A percentile compares a stretch with the other conserved stretches of the same genome.
These are phyloP conservation scores for Casuarina equisetifolia DNA, from an alignment of 306 rosid genomes.

Conservation along the genomic window DNA sequence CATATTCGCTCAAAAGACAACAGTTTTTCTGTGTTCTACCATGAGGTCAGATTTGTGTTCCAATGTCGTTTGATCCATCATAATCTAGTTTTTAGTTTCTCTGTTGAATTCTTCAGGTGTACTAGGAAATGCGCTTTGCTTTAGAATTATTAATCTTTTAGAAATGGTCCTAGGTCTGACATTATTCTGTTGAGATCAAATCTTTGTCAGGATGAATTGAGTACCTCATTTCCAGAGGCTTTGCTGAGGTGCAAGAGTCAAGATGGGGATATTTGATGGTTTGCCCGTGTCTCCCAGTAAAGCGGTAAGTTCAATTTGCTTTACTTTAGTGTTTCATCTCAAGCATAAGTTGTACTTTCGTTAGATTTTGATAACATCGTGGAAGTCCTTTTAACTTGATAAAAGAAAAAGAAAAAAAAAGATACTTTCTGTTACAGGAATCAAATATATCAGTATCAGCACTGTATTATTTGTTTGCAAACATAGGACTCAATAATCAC, in stretches of 20 bases:
- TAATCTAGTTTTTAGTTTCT: not conserved
- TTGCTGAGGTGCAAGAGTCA: constrained; percentile 38
- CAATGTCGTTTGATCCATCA: not conserved
- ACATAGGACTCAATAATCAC: too few species aligned
- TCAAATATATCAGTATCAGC: too few species aligned
- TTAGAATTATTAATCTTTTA: not conserved
- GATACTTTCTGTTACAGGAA: too few species aligned
- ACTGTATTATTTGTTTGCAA: too few species aligned
- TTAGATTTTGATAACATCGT: not conserved
- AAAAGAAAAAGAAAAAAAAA: not conserved
- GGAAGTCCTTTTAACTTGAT: not conserved
- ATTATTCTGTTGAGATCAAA: constrained; percentile 33
- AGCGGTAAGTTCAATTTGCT: constrained; percentile 51
- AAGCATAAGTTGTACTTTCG: not conserved
- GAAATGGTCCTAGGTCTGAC: not conserved
- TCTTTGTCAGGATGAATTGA: constrained; percentile 37
- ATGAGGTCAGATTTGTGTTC: not conserved
- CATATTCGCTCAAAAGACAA: not conserved
- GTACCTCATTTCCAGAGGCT: constrained; percentile 37
- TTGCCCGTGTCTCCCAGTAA: constrained; percentile 82
- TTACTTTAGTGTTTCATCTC: constrained; percentile 16
- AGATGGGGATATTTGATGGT: constrained; percentile 91
- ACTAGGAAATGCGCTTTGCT: not conserved
- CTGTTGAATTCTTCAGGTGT: not conserved
- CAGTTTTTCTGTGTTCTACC: not conserved